Evolutionary conservation across 2,329 filamentous ascomycete species (phyloP).

Genomic region (Monosporascus sp.): DNA sequence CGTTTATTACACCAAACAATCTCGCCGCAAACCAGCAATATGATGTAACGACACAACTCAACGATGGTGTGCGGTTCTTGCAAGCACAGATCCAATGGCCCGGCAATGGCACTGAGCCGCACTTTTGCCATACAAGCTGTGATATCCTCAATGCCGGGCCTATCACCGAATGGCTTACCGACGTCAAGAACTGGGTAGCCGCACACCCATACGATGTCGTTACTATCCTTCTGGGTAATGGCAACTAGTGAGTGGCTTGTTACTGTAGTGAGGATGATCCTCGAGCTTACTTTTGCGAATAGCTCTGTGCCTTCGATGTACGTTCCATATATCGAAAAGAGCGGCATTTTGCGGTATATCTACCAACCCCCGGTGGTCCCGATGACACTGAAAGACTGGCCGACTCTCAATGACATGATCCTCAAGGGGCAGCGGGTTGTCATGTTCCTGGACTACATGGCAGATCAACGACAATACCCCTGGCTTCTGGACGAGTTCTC

Average conservation of each 20-base stretch:
- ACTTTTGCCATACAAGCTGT: slow-evolving; percentile 84
- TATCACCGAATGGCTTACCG: slow-evolving; percentile 65
- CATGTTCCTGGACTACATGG: slow-evolving; percentile 80
- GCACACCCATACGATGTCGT: slow-evolving; percentile 80
- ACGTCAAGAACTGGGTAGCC: slow-evolving; percentile 67
- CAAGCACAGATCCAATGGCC: slow-evolving; percentile 60
- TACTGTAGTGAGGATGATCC: neutral
- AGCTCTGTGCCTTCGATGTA: slow-evolving; percentile 56
- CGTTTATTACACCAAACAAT: slow-evolving; percentile 65
- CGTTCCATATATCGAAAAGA: slow-evolving; percentile 60
- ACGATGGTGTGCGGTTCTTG: slow-evolving; percentile 67
- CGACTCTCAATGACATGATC: slow-evolving; percentile 73
- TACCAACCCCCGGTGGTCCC: slow-evolving; percentile 68
- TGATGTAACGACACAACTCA: slow-evolving; percentile 62
- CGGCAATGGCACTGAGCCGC: slow-evolving; percentile 43
- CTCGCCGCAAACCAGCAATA: slow-evolving; percentile 71
- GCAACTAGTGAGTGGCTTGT: slow-evolving; percentile 48
- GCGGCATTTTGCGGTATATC: slow-evolving; percentile 66
- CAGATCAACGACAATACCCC: slow-evolving; percentile 70
- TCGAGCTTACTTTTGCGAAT: neutral
- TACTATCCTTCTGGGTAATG: slow-evolving; percentile 80
- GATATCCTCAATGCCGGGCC: slow-evolving; percentile 76
- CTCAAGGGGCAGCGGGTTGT: slow-evolving; percentile 64
- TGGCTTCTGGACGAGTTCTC: slow-evolving; percentile 86
- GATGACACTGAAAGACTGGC: slow-evolving; percentile 73